Evolutionary conservation across 805 yeast species (phyloP), one percentile per base, ranked within the genome.

Genomic region (Candida andamanensis): DNA sequence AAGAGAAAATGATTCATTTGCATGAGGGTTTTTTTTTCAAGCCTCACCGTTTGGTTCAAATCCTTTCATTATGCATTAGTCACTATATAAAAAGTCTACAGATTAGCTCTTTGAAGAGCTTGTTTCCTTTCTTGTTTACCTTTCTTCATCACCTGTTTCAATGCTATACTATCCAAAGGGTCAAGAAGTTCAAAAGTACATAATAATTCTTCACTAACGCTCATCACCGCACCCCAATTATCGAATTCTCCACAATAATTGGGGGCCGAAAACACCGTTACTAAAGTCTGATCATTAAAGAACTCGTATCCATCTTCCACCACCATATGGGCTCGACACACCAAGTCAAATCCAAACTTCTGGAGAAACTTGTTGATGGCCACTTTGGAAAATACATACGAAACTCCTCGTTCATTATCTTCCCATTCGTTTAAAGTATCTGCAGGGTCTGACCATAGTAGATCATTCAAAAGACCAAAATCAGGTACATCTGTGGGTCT

Each of bases 201-300:
- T 36, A 92, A 65, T 43, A 90, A 68, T 47, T 90, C 97, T 42
- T 90, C 96, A 41, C 85, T 76, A 11, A 90, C 97, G 46, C 94
- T 80, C 97, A 90, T 90, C 4, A 90, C 97, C 2, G 98, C 98
- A 12, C 89, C 89, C 78, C 82, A 80, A 48, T 80, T 80, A 45
- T 79, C 78, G 57, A 80, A 80, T 50, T 80, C 87, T 7, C 89
- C 89, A 60, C 89, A 80, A 49, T 84, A 84, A 51, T 84, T 84
- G 1, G 94, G 94, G 4, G 92, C 94, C 38, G 78, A 72, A 48
- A 84, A 84, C 1, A 84, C 81, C 0, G 94, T 84, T 1, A 84
- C 92, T 32, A 84, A 61, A 45, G 78, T 78, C 45, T 85, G 63
- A 51, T 77, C 80, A 40, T 79, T 80, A 53, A 81, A 84, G 53